phyloP scores from a whole-genome alignment of 2,329 filamentous ascomycete species.

The Paraphoma chrysanthemicola region DNA sequence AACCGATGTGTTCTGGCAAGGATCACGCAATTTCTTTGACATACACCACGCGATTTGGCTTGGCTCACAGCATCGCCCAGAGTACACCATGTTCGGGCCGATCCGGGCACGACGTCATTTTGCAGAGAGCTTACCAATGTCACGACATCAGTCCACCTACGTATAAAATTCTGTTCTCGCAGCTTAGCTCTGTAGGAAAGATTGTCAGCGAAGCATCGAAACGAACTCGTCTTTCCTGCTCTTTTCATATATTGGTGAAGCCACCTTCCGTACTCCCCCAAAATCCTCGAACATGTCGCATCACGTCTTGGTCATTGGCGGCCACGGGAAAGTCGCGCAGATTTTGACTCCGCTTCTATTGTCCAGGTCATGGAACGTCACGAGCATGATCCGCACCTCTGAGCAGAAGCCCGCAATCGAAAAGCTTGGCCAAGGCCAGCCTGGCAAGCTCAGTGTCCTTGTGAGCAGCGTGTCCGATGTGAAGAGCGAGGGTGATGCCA shows the following conservation, averaged over 20 bases:
- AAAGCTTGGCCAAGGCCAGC: slow-evolving; percentile 64
- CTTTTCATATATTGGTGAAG: neutral
- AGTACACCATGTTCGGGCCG: slow-evolving; percentile 4
- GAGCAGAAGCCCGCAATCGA: slow-evolving; percentile 71
- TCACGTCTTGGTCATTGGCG: slow-evolving; percentile 73
- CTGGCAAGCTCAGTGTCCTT: slow-evolving; percentile 72
- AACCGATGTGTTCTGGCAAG: no score
- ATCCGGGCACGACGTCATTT: slow-evolving; percentile 17
- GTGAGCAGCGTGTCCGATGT: slow-evolving; percentile 76
- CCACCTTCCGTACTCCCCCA: neutral
- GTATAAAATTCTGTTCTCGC: neutral
- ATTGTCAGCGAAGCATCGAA: neutral
- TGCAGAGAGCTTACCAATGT: slow-evolving; percentile 4
- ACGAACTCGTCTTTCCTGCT: neutral
- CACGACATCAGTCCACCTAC: neutral
- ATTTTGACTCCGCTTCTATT: slow-evolving; percentile 79
- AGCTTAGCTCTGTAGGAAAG: neutral
- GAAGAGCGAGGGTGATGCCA: slow-evolving; percentile 67
- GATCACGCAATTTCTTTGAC: neutral
- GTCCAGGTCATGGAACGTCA: slow-evolving; percentile 76
- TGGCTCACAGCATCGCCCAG: neutral
- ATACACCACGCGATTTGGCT: neutral
- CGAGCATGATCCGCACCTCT: slow-evolving; percentile 76
- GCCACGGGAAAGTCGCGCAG: slow-evolving; percentile 80
- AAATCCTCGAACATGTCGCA: slow-evolving; percentile 39